Evolutionary conservation across 2,329 filamentous ascomycete species (phyloP).

Genomic region (Domatiomyces catenatus): DNA sequence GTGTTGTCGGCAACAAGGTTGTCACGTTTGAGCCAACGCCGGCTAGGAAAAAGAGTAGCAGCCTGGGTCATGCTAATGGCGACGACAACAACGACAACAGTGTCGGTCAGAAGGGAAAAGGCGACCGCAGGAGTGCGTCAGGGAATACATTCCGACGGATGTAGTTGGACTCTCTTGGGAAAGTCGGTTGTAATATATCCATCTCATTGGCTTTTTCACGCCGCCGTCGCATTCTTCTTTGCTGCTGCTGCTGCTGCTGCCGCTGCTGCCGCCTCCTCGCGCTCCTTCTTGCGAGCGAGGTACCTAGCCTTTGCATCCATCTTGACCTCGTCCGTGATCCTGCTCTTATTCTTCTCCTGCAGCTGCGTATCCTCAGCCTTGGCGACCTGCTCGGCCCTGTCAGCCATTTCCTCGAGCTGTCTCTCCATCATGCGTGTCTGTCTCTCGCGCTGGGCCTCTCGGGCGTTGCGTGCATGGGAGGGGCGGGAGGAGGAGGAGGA

Average conservation of each 20-base stretch:
- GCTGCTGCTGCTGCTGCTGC: too few species aligned
- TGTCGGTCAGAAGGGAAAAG: conserved; percentile 18
- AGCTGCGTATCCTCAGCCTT: conserved; percentile 37
- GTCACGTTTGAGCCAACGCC: conserved; percentile 43
- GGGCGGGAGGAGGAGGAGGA: conserved; percentile 9
- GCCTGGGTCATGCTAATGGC: conserved; percentile 5
- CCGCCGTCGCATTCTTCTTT: not conserved
- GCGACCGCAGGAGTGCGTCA: conserved; percentile 34
- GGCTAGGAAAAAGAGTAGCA: conserved; percentile 19
- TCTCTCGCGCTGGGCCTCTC: conserved; percentile 34
- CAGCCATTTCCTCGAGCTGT: conserved; percentile 42
- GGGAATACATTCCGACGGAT: conserved; percentile 34
- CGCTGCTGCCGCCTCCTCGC: conserved; percentile 22
- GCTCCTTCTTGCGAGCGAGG: conserved; percentile 43
- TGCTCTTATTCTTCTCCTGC: conserved; percentile 42
- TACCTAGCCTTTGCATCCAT: conserved; percentile 47
- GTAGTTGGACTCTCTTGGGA: conserved; percentile 3
- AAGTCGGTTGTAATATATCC: not conserved
- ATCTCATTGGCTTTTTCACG: not conserved
- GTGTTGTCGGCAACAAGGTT: conserved; percentile 36
- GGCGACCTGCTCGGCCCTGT: conserved; percentile 42
- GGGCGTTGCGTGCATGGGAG: conserved; percentile 23
- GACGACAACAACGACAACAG: conserved; percentile 11
- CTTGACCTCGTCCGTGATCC: conserved; percentile 43
- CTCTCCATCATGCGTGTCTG: conserved; percentile 46